Percentiles rank a stretch among this genome's conserved stretches.
Conservation (phyloP, 192 early-diverging fungal species). For the Coemansia sp. region DNA sequence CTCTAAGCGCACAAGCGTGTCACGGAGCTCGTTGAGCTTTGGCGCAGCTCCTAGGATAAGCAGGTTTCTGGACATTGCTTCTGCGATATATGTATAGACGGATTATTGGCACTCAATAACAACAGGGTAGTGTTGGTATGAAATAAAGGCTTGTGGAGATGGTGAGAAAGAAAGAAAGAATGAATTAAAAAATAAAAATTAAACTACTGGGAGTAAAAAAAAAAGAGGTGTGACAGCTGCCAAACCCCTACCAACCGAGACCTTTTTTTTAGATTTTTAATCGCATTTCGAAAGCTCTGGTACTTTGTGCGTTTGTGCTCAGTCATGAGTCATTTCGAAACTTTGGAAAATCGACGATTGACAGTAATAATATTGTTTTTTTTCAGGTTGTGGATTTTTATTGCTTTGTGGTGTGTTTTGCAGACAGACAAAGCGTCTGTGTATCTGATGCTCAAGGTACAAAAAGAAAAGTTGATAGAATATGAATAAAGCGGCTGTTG, state of each 20-base stretch:
- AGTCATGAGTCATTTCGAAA: not conserved
- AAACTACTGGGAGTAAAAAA: not conserved
- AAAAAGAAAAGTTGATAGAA: too few relatives aligned
- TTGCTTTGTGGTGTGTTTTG: too few relatives aligned
- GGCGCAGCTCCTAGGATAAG: conserved; percentile 45
- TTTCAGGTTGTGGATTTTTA: not conserved
- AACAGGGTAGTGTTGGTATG: too few relatives aligned
- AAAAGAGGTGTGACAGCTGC: not conserved
- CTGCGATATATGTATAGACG: not conserved
- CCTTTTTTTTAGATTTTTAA: not conserved
- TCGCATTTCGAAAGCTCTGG: not conserved
- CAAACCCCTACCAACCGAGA: not conserved
- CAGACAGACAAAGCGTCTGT: too few relatives aligned
- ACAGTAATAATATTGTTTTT: not conserved
- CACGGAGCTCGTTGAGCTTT: conserved; percentile 58
- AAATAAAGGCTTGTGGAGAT: not conserved
- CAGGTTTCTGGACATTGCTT: conserved; percentile 46
- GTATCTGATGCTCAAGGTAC: too few relatives aligned
- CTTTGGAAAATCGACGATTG: not conserved
- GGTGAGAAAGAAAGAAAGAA: not conserved
- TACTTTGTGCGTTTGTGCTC: not conserved
- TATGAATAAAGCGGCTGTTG: too few relatives aligned
- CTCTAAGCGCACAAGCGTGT: conserved; percentile 88
- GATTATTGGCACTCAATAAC: not conserved
- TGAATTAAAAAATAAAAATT: not conserved